Evolutionary conservation across 2,329 filamentous ascomycete genomes (phyloP).

Genomic region (Harringtonia lauricola): DNA sequence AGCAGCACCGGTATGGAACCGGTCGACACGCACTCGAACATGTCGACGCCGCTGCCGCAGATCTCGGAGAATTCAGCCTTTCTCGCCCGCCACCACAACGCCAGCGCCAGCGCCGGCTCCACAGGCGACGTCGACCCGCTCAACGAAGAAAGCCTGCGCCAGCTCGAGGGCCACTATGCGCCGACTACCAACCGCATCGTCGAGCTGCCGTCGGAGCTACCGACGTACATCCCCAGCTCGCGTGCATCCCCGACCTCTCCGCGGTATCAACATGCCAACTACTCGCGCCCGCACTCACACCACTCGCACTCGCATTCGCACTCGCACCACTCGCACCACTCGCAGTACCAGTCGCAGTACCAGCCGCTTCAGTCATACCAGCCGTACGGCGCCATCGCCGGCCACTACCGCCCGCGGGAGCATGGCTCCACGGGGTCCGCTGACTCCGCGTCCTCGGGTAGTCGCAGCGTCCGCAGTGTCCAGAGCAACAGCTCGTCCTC

Average conservation of each 20-base stretch:
- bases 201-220: slow-evolving; percentile 3
- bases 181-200: neutral
- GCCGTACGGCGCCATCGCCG: neutral
- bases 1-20: slow-evolving; percentile 1
- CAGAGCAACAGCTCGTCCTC: too few relatives aligned
- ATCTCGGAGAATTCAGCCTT: slow-evolving; percentile 9
- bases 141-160: slow-evolving; percentile 17
- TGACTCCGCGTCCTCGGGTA: slow-evolving; percentile 9
- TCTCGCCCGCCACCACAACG: neutral
- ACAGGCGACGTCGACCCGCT: slow-evolving; percentile 3
- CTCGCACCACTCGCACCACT: too few relatives aligned
- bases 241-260: slow-evolving; percentile 2
- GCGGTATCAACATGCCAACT: too few relatives aligned
- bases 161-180: slow-evolving; percentile 14
- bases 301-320: too few relatives aligned
- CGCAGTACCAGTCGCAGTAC: slow-evolving; percentile 7
- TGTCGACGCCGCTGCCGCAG: slow-evolving; percentile 10
- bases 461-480: slow-evolving; percentile 2
- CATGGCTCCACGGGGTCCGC: slow-evolving; percentile 14
- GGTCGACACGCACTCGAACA: slow-evolving; percentile 5
- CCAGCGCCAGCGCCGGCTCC: neutral
- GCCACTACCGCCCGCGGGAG: slow-evolving; percentile 10
- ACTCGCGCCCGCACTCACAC: too few relatives aligned
- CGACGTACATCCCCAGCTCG: slow-evolving; percentile 10
- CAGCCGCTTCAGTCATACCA: slow-evolving; percentile 10